phyloP scores from a whole-genome alignment of 2,329 filamentous ascomycete genomes.

The Cadophora gregata region DNA sequence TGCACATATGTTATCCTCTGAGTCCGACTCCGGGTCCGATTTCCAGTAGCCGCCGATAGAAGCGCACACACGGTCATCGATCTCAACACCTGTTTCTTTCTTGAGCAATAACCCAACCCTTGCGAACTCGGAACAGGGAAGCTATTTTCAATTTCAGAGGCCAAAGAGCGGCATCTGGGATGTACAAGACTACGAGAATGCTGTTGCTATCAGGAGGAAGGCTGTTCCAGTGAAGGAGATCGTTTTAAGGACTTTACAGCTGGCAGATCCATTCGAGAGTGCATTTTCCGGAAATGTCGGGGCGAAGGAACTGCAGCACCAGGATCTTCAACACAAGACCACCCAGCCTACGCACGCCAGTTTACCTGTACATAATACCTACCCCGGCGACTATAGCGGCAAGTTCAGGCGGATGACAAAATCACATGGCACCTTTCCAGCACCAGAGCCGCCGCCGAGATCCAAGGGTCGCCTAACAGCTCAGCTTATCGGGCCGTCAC shows the following conservation, averaged over 20 bases:
- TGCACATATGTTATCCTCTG: neutral
- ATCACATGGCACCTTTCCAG: neutral
- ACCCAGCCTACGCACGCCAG: too few species aligned
- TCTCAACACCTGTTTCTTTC: neutral
- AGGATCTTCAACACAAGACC: neutral
- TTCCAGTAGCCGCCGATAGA: too few species aligned
- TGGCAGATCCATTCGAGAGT: neutral
- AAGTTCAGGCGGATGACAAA: too few species aligned
- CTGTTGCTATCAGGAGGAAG: constrained; percentile 13
- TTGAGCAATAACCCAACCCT: neutral
- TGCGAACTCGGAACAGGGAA: neutral
- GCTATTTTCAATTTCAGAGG: neutral
- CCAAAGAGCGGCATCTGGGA: neutral
- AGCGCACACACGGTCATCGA: neutral
- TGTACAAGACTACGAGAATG: neutral
- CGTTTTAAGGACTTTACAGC: neutral
- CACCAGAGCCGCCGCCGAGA: neutral
- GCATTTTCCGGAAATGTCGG: neutral
- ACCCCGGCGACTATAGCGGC: too few species aligned
- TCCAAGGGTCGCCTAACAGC: neutral
- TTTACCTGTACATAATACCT: too few species aligned
- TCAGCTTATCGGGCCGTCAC: too few species aligned
- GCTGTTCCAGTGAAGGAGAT: constrained; percentile 21
- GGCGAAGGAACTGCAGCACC: neutral
- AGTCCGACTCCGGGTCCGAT: neutral